Percentiles rank a stretch among this genome's conserved stretches.
These are phyloP conservation scores for Erythrophleum fordii DNA, from an alignment of 306 rosid species.

Conservation along the genomic window DNA sequence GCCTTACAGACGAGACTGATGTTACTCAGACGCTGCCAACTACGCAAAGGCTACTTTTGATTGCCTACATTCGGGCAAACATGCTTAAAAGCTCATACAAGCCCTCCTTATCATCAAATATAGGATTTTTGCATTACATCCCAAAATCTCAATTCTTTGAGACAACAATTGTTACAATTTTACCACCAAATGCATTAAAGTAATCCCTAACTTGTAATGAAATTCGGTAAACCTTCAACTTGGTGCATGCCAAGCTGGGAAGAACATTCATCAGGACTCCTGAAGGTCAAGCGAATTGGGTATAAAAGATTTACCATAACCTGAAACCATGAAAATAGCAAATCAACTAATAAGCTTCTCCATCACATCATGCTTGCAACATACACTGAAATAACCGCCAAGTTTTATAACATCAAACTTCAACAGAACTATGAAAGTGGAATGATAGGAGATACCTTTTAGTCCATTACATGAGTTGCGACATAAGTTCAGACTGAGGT, in stretches of 20 bases:
- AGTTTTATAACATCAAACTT: not conserved
- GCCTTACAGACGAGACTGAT: not conserved
- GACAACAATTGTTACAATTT: slow-evolving; percentile 3
- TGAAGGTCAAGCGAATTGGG: slow-evolving; percentile 16
- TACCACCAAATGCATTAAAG: not conserved
- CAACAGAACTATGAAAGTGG: slow-evolving; percentile 3
- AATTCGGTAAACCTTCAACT: not conserved
- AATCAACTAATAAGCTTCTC: slow-evolving; percentile 17
- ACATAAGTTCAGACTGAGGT: slow-evolving; percentile 10
- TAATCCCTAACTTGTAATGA: not conserved
- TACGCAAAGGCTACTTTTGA: not conserved
- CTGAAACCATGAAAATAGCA: slow-evolving; percentile 38
- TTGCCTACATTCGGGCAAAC: not conserved
- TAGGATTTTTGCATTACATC: not conserved
- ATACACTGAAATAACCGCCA: slow-evolving; percentile 26
- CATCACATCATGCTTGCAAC: slow-evolving; percentile 25
- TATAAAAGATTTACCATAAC: slow-evolving; percentile 11
- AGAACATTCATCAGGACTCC: slow-evolving; percentile 10
- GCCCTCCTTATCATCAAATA: not conserved
- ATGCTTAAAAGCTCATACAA: not conserved
- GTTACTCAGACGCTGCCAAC: not conserved
- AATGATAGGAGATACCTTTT: slow-evolving; percentile 23
- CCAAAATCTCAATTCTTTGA: not conserved
- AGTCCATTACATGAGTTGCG: slow-evolving; percentile 10
- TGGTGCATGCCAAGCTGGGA: slow-evolving; percentile 24